Percentiles rank a stretch among this genome's conserved stretches.
These are phyloP conservation scores for Dissophora globulifera DNA, from an alignment of 192 early-diverging fungal genomes.

Conservation along the genomic window DNA sequence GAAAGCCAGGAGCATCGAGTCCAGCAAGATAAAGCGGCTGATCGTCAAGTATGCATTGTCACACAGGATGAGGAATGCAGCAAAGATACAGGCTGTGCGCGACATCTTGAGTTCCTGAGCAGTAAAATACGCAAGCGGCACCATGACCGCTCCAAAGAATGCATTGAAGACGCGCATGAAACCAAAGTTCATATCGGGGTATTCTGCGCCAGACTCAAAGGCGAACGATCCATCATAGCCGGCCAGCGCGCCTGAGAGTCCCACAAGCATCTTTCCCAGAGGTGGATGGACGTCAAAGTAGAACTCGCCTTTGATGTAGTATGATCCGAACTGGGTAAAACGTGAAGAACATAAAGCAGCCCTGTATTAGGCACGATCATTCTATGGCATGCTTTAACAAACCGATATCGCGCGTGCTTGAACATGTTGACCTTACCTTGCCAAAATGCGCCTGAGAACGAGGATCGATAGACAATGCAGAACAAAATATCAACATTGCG, in stretches of 20 bases:
- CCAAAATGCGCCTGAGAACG: slow-evolving; percentile 64
- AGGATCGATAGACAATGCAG: too few relatives aligned
- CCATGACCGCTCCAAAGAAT: slow-evolving; percentile 86
- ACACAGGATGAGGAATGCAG: slow-evolving; percentile 83
- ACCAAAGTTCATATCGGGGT: slow-evolving; percentile 86
- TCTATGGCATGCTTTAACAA: too few relatives aligned
- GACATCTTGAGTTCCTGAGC: slow-evolving; percentile 79
- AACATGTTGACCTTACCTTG: too few relatives aligned
- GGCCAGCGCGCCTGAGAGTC: slow-evolving; percentile 81
- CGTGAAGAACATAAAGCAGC: too few relatives aligned
- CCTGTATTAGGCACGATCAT: too few relatives aligned
- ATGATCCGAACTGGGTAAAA: slow-evolving; percentile 82
- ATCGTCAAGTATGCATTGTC: slow-evolving; percentile 82
- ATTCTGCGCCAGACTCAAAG: slow-evolving; percentile 83
- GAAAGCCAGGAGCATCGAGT: slow-evolving; percentile 95
- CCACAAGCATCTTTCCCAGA: slow-evolving; percentile 95
- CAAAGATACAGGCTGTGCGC: slow-evolving; percentile 70
- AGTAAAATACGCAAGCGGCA: slow-evolving; percentile 92
- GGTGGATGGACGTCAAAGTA: slow-evolving; percentile 99
- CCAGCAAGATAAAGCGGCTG: slow-evolving; percentile 92
- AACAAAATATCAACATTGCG: slow-evolving; percentile 15
- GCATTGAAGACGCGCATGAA: slow-evolving; percentile 93
- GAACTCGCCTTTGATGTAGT: slow-evolving; percentile 93
- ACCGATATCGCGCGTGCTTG: too few relatives aligned
- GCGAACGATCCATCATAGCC: slow-evolving; percentile 89